A percentile compares a stretch with the other conserved stretches of the same genome.
Conservation (phyloP, 75 land plant genomes). For the Larix kaempferi region DNA sequence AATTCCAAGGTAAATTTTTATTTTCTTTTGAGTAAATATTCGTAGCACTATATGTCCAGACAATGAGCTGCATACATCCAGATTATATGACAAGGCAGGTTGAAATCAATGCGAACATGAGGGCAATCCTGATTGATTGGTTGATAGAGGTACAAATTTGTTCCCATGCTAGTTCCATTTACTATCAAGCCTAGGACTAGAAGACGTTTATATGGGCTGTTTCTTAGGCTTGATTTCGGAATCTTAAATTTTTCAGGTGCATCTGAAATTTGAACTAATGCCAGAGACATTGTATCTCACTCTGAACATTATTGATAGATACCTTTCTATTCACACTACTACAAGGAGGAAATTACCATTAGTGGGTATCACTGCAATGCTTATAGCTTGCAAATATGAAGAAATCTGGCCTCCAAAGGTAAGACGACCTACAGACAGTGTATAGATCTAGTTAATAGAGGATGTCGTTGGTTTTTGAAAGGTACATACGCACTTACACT, state of each 20-base stretch:
- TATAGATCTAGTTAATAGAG: too few species aligned
- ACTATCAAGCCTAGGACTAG: not conserved
- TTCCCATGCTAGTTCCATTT: not conserved
- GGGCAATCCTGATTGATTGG: conserved; percentile 88
- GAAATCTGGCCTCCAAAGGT: conserved; percentile 92
- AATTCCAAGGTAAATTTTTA: not conserved
- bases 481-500: too few species aligned
- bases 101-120: conserved; percentile 86
- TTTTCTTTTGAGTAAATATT: not conserved
- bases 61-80: conserved; percentile 36
- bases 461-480: too few species aligned
- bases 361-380: conserved; percentile 80
- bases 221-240: not conserved
- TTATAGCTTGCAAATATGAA: conserved; percentile 86
- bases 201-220: not conserved
- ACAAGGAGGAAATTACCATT: conserved; percentile 67
- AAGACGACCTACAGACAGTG: not conserved
- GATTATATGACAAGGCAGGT: conserved; percentile 74
- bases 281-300: conserved; percentile 86
- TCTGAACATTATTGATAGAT: conserved; percentile 67
- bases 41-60: conserved; percentile 20
- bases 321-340: conserved; percentile 44
- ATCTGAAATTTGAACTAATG: conserved; percentile 79
- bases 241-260: conserved; percentile 31
- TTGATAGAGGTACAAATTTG: conserved; percentile 52